Conservation (phyloP, 768 basidiomycete species). For the Termitomyces sp. region DNA sequence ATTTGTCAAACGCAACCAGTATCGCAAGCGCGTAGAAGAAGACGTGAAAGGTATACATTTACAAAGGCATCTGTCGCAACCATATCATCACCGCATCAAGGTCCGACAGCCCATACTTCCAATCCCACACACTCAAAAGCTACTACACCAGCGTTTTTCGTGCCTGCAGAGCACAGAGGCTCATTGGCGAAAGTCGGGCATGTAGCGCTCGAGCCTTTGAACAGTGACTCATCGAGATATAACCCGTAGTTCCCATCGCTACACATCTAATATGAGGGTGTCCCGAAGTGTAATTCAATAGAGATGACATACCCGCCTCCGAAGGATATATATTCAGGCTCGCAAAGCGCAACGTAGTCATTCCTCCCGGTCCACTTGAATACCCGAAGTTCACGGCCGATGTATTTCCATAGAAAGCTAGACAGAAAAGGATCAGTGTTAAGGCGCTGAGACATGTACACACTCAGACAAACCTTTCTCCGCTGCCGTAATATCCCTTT, state of each 20-base stretch:
- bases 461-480: constrained; percentile 65
- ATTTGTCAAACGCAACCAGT: not conserved
- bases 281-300: not conserved
- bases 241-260: constrained; percentile 88
- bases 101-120: constrained; percentile 84
- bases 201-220: constrained; percentile 76
- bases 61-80: not conserved
- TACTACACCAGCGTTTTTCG: constrained; percentile 41
- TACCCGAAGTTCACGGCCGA: constrained; percentile 45
- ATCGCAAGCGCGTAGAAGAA: not conserved
- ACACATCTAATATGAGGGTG: not conserved
- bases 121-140: constrained; percentile 89
- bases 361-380: constrained; percentile 88
- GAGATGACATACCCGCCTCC: constrained; percentile 76
- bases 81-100: constrained; percentile 15
- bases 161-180: constrained; percentile 57
- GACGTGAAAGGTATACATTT: not conserved
- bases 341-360: constrained; percentile 85
- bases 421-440: not conserved
- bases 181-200: constrained; percentile 90
- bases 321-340: constrained; percentile 75
- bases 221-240: constrained; percentile 78
- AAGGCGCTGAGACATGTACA: not conserved
- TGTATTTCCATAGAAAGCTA: constrained; percentile 77
- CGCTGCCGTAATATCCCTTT: constrained; percentile 78